phyloP scores from a whole-genome alignment of 2,329 filamentous ascomycete genomes.

The Penicillium sp. region DNA sequence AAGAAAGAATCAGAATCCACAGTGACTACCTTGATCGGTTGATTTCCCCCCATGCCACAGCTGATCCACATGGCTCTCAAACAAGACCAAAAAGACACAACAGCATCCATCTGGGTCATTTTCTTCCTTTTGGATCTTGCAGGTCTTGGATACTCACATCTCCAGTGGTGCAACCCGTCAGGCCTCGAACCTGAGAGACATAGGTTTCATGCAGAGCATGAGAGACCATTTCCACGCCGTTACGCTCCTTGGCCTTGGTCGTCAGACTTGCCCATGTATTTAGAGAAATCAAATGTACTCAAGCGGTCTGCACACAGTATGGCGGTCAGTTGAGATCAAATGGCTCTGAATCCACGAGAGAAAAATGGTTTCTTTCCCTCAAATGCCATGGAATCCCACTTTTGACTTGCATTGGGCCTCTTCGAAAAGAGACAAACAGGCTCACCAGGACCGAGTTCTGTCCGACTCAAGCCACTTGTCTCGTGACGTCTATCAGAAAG shows the following conservation, averaged over 20 bases:
- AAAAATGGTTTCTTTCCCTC: neutral
- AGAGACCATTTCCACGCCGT: neutral
- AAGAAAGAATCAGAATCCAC: slow-evolving; percentile 4
- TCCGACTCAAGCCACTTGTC: slow-evolving; percentile 10
- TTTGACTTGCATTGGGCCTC: neutral
- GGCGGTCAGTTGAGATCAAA: slow-evolving; percentile 13
- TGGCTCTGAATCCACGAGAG: slow-evolving; percentile 6
- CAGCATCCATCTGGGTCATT: slow-evolving; percentile 1
- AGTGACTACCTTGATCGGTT: neutral
- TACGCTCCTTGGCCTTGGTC: neutral
- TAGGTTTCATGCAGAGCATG: slow-evolving; percentile 7
- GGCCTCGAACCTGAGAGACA: slow-evolving; percentile 27
- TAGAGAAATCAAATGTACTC: slow-evolving; percentile 1
- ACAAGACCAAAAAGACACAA: slow-evolving; percentile 16
- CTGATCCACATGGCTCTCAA: slow-evolving; percentile 27
- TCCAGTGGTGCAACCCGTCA: slow-evolving; percentile 25
- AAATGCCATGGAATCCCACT: neutral
- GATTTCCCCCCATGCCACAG: slow-evolving; percentile 2
- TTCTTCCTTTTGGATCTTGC: slow-evolving; percentile 13
- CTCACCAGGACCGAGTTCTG: slow-evolving; percentile 8
- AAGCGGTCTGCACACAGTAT: slow-evolving; percentile 14
- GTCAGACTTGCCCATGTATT: neutral
- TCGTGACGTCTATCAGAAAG: slow-evolving; percentile 7
- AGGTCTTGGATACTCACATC: slow-evolving; percentile 26
- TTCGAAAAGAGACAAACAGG: slow-evolving; percentile 13